Conservation (phyloP, 345 rosid species). For the Murraya koenigii region DNA sequence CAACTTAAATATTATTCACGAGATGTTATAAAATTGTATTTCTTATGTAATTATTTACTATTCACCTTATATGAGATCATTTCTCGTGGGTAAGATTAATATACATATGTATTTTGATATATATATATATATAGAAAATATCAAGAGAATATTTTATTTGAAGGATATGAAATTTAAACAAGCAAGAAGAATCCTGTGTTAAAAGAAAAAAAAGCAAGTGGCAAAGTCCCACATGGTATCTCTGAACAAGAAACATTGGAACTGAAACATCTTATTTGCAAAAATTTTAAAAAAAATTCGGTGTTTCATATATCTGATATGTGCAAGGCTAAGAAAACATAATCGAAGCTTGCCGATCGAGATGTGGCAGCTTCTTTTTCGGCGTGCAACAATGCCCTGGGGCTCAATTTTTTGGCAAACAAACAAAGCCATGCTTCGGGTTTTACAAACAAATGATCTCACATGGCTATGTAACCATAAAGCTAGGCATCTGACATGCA, state of each 20-base stretch:
- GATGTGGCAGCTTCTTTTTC: constrained; percentile 27
- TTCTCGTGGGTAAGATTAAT: too few relatives aligned
- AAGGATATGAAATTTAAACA: neutral
- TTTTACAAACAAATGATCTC: constrained; percentile 20
- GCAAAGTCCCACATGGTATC: constrained; percentile 12
- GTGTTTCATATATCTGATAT: neutral
- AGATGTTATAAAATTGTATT: too few relatives aligned
- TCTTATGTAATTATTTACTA: too few relatives aligned
- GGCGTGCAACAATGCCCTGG: constrained; percentile 23
- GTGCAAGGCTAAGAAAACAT: neutral
- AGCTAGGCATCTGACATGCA: constrained; percentile 32
- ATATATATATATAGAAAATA: neutral
- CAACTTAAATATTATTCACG: neutral
- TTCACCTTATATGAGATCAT: too few relatives aligned
- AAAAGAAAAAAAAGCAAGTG: neutral
- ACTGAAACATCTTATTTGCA: neutral
- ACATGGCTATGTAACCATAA: constrained; percentile 36
- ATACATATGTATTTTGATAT: neutral
- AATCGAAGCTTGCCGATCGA: constrained; percentile 4
- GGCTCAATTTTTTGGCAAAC: constrained; percentile 4
- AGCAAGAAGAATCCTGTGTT: constrained; percentile 13
- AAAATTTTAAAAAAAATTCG: neutral
- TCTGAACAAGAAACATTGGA: constrained; percentile 14
- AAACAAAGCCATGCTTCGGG: constrained; percentile 7
- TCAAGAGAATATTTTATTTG: neutral